phyloP scores from a whole-genome alignment of 768 basidiomycete species.

The Pleurotus sapidus region DNA sequence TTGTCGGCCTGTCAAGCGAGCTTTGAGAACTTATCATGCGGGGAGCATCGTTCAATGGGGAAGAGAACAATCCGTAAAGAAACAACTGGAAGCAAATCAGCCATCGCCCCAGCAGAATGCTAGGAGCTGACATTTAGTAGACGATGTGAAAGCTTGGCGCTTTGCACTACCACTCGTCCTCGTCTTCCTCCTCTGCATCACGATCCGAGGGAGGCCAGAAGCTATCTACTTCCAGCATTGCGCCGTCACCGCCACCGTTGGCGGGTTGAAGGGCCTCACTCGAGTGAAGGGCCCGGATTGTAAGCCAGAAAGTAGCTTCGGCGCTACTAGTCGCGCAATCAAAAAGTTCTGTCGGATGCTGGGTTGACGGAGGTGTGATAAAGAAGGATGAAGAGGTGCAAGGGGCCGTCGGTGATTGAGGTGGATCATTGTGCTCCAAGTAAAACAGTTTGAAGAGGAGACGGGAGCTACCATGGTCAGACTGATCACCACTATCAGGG shows the following conservation, averaged over 20 bases:
- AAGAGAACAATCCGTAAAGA: too few relatives aligned
- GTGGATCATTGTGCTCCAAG: constrained; percentile 34
- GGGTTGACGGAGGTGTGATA: constrained; percentile 22
- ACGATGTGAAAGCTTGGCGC: too few relatives aligned
- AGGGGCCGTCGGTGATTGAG: constrained; percentile 19
- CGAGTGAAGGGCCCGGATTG: constrained; percentile 5
- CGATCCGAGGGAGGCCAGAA: constrained; percentile 39
- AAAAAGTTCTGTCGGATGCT: constrained; percentile 46
- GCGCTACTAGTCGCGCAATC: constrained; percentile 58
- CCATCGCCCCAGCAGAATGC: too few relatives aligned
- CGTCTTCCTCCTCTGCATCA: constrained; percentile 26
- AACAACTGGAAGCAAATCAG: too few relatives aligned
- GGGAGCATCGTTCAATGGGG: too few relatives aligned
- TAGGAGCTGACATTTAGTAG: too few relatives aligned
- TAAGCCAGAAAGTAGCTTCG: constrained; percentile 54
- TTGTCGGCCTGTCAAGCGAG: too few relatives aligned
- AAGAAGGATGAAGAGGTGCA: constrained; percentile 12
- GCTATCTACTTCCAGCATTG: constrained; percentile 6
- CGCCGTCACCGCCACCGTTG: too few relatives aligned
- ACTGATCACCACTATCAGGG: constrained; percentile 8
- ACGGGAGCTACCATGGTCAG: constrained; percentile 18
- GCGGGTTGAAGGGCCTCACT: too few relatives aligned
- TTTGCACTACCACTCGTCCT: constrained; percentile 17
- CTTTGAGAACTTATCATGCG: too few relatives aligned
- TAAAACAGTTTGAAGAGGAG: constrained; percentile 57